Evolutionary conservation across 2,329 filamentous ascomycete species (phyloP).

Genomic region (Penicillium thymicola): DNA sequence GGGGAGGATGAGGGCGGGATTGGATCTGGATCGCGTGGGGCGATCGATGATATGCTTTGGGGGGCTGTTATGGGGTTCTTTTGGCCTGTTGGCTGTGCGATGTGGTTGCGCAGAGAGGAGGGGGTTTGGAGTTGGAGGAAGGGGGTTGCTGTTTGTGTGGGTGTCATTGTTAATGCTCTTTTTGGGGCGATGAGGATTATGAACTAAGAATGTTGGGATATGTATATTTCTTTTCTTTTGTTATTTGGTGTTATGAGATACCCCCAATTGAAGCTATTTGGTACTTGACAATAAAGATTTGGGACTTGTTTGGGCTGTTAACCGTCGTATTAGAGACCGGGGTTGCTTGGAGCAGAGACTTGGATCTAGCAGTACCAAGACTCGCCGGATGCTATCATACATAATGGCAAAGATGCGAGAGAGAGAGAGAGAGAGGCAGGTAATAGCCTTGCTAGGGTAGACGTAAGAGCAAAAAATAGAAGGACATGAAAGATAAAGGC

Average conservation of each 20-base stretch:
- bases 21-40: conserved; percentile 45
- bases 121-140: conserved; percentile 82
- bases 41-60: conserved; percentile 80
- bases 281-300: not conserved
- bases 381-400: conserved; percentile 29
- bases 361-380: conserved; percentile 2
- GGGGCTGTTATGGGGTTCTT: conserved; percentile 92
- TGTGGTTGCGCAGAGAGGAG: conserved; percentile 82
- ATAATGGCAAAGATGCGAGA: conserved; percentile 16
- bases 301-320: not conserved
- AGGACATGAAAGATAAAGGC: conserved; percentile 18
- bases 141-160: conserved; percentile 81
- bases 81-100: conserved; percentile 82
- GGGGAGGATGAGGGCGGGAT: conserved; percentile 44
- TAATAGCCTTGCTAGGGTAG: conserved; percentile 10
- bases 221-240: not conserved
- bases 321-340: not conserved
- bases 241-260: conserved; percentile 20
- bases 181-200: conserved; percentile 68
- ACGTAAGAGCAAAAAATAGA: conserved; percentile 5
- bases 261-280: conserved; percentile 8
- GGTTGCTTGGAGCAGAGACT: not conserved
- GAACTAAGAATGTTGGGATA: conserved; percentile 29
- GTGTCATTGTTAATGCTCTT: conserved; percentile 72
- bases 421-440: not conserved